Evolutionary conservation across 2,329 filamentous ascomycete genomes (phyloP), one percentile per base, ranked within the genome.

Genomic region (Trichophyton simii): DNA sequence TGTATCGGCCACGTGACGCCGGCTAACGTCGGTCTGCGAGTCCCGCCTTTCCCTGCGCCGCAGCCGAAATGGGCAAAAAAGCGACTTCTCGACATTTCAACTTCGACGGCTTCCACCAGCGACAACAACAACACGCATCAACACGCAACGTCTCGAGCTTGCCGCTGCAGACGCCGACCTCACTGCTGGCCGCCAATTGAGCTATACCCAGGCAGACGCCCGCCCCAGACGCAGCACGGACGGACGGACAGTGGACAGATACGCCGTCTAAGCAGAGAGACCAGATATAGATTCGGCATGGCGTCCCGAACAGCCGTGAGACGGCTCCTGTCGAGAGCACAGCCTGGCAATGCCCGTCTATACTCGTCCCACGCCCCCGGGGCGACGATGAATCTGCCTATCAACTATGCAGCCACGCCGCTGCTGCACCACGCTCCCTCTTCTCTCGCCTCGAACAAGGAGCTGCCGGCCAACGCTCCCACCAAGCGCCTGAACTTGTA

Each of bases 401-500:
- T 90, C 67, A 91, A 97, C 78, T 99, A 94, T 76, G 83, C 86
- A 64, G 85, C 87, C 15, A 95, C 87, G 1, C 82, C 89, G 13
- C 77, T 97, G 46, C 82, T 99, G 31, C 83, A 90, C 62, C 94
- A 96, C 72, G 88, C 83, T 25, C 81, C 91, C 1, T 85, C 88
- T 66, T 78, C 84, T 0, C 84, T 90, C 6, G 81, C 95, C 18
- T 76, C 80, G 57, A 87, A 87, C 69, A 78, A 83, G 3, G 90
- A 95, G 69, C 83, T 97, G 3, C 80, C 89, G 0, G 84, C 84
- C 71, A 84, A 85, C 54, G 81, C 86, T 0, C 81, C 81, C 15
- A 92, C 90, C 2, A 90, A 89, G 72, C 87, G 89, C 66, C 87
- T 95, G 81, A 97, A 97, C 75, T 82, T 96, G 42, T 96, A 94